Evolutionary conservation across 495 filamentous ascomycete species (phyloP).

Genomic region (Penicillium dipodomyicola): DNA sequence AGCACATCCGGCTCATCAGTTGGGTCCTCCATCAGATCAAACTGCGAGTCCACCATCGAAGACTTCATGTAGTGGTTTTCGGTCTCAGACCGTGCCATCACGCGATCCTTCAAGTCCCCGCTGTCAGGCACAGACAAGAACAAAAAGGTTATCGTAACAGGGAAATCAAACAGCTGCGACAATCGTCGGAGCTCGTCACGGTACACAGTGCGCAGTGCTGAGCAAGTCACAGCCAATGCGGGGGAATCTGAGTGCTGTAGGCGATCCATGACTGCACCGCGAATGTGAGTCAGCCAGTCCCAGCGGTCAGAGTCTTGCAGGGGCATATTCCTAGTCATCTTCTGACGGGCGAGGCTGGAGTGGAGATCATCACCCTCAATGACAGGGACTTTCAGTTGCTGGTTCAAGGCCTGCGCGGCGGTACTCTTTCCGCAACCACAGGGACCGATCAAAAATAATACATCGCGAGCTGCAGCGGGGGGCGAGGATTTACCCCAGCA

Average conservation of each 20-base stretch:
- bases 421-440: constrained; percentile 29
- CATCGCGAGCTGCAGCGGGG: neutral
- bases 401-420: constrained; percentile 14
- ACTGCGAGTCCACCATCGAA: no score
- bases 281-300: constrained; percentile 29
- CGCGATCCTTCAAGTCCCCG: no score
- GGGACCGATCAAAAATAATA: constrained; percentile 26
- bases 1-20: no score
- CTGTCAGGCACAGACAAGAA: no score
- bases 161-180: constrained; percentile 21
- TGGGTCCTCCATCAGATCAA: no score
- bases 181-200: constrained; percentile 25
- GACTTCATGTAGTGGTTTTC: no score
- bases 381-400: constrained; percentile 15
- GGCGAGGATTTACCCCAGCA: constrained; percentile 15
- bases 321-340: constrained; percentile 23
- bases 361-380: constrained; percentile 31
- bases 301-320: constrained; percentile 25
- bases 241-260: constrained; percentile 11
- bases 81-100: no score
- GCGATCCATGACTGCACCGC: constrained; percentile 28
- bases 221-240: constrained; percentile 24
- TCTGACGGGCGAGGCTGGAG: constrained; percentile 19
- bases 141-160: constrained; percentile 23
- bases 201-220: constrained; percentile 21